Conservation (phyloP, 805 yeast genomes). For the Gaillardinia entomophila region DNA sequence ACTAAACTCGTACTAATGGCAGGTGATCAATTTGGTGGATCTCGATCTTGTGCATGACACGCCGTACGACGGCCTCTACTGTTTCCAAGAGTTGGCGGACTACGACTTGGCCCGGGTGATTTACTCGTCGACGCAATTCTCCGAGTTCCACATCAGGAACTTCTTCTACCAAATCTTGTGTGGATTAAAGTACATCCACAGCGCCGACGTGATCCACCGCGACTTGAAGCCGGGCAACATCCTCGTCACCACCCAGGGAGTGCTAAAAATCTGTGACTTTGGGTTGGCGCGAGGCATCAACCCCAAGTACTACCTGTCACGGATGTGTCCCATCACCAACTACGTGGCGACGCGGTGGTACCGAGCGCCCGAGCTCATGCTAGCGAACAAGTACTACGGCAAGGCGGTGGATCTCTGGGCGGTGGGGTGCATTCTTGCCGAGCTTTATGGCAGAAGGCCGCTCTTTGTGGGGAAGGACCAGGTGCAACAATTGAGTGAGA, state of each 20-base stretch:
- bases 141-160: conserved; percentile 77
- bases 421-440: conserved; percentile 84
- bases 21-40: conserved; percentile 68
- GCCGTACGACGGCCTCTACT: conserved; percentile 83
- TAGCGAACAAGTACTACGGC: conserved; percentile 53
- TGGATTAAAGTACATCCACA: conserved; percentile 83
- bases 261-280: conserved; percentile 84
- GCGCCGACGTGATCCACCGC: conserved; percentile 88
- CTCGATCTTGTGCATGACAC: conserved; percentile 59
- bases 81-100: conserved; percentile 82
- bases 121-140: conserved; percentile 66
- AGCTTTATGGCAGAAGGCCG: conserved; percentile 75
- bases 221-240: conserved; percentile 92
- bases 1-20: neutral
- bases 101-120: conserved; percentile 79
- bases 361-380: conserved; percentile 84
- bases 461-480: conserved; percentile 73
- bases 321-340: conserved; percentile 52
- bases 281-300: conserved; percentile 82
- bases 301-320: conserved; percentile 23
- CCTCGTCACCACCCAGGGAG: conserved; percentile 67
- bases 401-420: conserved; percentile 89
- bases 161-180: conserved; percentile 78
- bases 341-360: conserved; percentile 96
- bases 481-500: conserved; percentile 63